phyloP scores from a whole-genome alignment of 129 eudicot species.

The Gnaphalium uliginosum region DNA sequence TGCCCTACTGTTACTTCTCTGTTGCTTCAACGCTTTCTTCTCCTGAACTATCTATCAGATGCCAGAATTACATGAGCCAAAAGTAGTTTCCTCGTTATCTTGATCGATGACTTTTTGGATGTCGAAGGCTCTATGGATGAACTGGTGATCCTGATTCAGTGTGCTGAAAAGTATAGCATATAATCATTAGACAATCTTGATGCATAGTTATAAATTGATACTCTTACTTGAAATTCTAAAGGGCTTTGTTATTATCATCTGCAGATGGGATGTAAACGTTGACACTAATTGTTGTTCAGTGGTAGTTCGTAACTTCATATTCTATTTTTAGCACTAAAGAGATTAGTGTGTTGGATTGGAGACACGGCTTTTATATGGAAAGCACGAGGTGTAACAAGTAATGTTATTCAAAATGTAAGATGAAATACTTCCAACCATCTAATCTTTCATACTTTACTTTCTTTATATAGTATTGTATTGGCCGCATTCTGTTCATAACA shows the following conservation, averaged over 20 bases:
- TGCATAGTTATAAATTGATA: neutral
- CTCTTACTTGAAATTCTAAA: slow-evolving; percentile 15
- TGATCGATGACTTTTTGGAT: slow-evolving; percentile 92
- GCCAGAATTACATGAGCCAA: slow-evolving; percentile 94
- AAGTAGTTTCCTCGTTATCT: slow-evolving; percentile 67
- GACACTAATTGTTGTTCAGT: slow-evolving; percentile 62
- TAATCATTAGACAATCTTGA: neutral
- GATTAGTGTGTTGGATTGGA: slow-evolving; percentile 57
- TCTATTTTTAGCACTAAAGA: slow-evolving; percentile 61
- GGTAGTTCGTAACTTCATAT: slow-evolving; percentile 60
- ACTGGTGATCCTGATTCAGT: slow-evolving; percentile 53
- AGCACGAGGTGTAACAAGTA: slow-evolving; percentile 53
- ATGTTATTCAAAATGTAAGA: slow-evolving; percentile 70
- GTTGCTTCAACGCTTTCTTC: slow-evolving; percentile 66
- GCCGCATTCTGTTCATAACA: neutral
- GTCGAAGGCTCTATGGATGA: slow-evolving; percentile 78
- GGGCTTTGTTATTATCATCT: slow-evolving; percentile 8
- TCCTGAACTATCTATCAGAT: slow-evolving; percentile 68
- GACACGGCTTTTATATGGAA: slow-evolving; percentile 58
- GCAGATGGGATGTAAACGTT: slow-evolving; percentile 74
- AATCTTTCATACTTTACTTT: too few relatives aligned
- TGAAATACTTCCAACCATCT: neutral
- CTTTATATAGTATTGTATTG: too few relatives aligned
- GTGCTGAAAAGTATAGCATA: slow-evolving; percentile 52
- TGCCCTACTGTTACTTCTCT: slow-evolving; percentile 78